These are phyloP conservation scores for Kurtzmaniella quercitrusa DNA, from an alignment of 1,139 yeast species.

Conservation along the genomic window DNA sequence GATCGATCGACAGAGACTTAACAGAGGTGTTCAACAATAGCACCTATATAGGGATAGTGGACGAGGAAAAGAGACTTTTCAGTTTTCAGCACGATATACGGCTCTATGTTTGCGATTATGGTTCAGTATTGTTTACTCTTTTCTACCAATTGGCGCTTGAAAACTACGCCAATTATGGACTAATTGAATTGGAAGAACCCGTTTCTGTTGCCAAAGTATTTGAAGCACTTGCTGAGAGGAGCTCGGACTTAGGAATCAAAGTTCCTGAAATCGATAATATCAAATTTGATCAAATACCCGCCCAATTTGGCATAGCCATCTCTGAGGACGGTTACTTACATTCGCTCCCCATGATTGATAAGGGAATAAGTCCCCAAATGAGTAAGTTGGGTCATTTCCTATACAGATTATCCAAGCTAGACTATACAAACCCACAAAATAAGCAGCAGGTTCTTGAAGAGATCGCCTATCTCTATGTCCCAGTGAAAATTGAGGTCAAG, in stretches of 20 bases:
- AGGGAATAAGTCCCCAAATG: conserved; percentile 58
- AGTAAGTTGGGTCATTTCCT: conserved; percentile 65
- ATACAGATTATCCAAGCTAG: conserved; percentile 48
- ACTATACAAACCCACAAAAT: conserved; percentile 63
- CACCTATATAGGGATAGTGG: conserved; percentile 81
- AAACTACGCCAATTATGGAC: conserved; percentile 83
- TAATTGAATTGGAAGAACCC: conserved; percentile 41
- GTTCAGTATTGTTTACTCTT: conserved; percentile 59
- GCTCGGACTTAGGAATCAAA: background rate
- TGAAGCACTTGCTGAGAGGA: background rate
- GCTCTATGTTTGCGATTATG: conserved; percentile 77
- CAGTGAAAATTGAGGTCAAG: conserved; percentile 36
- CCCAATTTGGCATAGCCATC: background rate
- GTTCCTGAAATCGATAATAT: conserved; percentile 25
- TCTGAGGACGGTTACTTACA: conserved; percentile 24
- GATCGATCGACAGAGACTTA: conserved; percentile 44
- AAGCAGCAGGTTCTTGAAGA: conserved; percentile 61
- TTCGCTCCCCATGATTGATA: conserved; percentile 65
- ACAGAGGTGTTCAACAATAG: conserved; percentile 68
- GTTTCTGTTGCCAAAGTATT: conserved; percentile 17
- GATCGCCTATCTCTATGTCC: conserved; percentile 70
- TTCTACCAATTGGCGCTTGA: conserved; percentile 78
- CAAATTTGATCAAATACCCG: conserved; percentile 18
- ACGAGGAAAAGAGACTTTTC: conserved; percentile 60
- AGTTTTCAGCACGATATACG: conserved; percentile 82